Evolutionary conservation across 345 rosid genomes (phyloP).

Genomic region (Pistacia vera): DNA sequence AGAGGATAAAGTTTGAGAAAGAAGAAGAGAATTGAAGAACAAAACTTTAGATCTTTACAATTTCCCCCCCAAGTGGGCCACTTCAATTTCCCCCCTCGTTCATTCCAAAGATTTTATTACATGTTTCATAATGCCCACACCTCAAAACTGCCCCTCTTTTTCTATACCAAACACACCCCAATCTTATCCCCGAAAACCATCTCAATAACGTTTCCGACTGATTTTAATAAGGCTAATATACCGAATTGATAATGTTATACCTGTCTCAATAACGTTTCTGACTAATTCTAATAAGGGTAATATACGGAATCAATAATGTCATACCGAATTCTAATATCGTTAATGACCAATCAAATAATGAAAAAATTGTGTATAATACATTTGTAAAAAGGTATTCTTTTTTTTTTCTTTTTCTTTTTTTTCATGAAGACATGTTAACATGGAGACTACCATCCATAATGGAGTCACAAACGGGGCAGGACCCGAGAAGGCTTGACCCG

Average conservation of each 20-base stretch:
- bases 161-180: too few species aligned
- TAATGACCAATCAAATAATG: neutral
- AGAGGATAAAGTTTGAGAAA: neutral
- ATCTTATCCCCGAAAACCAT: too few species aligned
- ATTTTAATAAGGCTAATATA: too few species aligned
- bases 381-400: conserved; percentile 1
- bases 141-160: neutral
- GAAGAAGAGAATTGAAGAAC: neutral
- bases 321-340: too few species aligned
- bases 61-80: conserved; percentile 3
- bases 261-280: too few species aligned
- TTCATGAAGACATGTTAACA: conserved; percentile 56
- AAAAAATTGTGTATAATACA: conserved; percentile 15
- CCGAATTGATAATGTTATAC: too few species aligned
- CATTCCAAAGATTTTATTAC: neutral
- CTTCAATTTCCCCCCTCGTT: neutral
- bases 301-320: too few species aligned
- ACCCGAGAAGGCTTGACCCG: conserved; percentile 51
- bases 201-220: too few species aligned
- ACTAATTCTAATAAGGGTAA: too few species aligned
- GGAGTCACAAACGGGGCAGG: conserved; percentile 54
- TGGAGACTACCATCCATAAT: conserved; percentile 61
- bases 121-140: neutral
- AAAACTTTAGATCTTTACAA: neutral
- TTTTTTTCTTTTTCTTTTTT: neutral